These are phyloP conservation scores for Cystobasidium onofrii DNA, from an alignment of 768 basidiomycete genomes.

Conservation along the genomic window DNA sequence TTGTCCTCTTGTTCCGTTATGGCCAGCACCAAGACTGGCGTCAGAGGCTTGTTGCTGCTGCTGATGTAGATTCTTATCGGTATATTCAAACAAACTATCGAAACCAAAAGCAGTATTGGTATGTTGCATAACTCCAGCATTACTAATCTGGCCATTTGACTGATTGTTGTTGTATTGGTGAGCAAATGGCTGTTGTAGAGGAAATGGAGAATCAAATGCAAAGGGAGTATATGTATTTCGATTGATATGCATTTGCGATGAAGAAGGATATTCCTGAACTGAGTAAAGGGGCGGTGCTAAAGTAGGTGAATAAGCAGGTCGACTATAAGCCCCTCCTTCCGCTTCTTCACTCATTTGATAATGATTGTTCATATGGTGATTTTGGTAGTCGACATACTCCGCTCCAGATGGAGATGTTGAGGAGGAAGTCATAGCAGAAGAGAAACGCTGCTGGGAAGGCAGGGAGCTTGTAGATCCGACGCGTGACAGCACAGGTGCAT, in stretches of 20 bases:
- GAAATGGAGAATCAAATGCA: slow-evolving; percentile 8
- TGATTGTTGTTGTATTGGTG: neutral
- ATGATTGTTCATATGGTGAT: neutral
- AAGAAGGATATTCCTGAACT: neutral
- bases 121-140: neutral
- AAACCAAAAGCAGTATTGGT: slow-evolving; percentile 7
- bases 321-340: neutral
- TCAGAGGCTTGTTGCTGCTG: neutral
- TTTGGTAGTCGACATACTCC: neutral
- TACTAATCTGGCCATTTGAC: neutral
- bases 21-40: neutral
- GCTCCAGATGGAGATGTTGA: neutral
- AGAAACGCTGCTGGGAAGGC: neutral
- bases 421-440: neutral
- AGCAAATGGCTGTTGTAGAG: neutral
- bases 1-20: neutral
- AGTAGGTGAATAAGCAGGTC: neutral
- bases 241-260: neutral
- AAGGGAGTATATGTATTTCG: neutral
- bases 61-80: neutral
- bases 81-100: slow-evolving; percentile 9
- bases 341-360: neutral
- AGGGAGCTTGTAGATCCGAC: neutral
- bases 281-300: neutral
- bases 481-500: neutral